phyloP scores from a whole-genome alignment of 2,329 filamentous ascomycete species.

The Hypoxylon sp. region DNA sequence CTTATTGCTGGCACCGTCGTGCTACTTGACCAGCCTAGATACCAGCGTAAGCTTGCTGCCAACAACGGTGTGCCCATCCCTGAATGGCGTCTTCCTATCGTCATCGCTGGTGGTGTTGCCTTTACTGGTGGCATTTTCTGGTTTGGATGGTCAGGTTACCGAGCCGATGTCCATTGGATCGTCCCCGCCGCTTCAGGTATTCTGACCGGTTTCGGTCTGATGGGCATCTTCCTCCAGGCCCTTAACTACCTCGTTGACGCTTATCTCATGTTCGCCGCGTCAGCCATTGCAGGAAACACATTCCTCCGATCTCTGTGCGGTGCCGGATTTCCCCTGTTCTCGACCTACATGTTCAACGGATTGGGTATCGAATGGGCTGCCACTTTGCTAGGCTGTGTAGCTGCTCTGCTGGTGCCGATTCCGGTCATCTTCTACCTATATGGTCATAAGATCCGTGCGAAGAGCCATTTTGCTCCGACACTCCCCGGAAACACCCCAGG shows the following conservation, averaged over 20 bases:
- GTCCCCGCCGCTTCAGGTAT: conserved; percentile 74
- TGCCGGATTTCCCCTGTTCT: conserved; percentile 85
- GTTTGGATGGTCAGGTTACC: conserved; percentile 81
- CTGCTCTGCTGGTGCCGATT: conserved; percentile 70
- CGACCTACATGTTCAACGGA: conserved; percentile 76
- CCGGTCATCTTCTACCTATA: conserved; percentile 74
- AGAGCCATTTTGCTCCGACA: conserved; percentile 70
- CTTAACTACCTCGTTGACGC: conserved; percentile 87
- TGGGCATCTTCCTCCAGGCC: conserved; percentile 85
- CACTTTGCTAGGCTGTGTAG: conserved; percentile 74
- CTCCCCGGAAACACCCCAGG: conserved; percentile 46
- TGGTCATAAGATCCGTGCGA: conserved; percentile 69
- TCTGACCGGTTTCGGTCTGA: conserved; percentile 80
- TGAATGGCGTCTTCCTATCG: conserved; percentile 76
- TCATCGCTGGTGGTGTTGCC: conserved; percentile 71
- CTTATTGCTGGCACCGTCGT: conserved; percentile 76
- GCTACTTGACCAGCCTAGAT: conserved; percentile 74
- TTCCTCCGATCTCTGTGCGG: conserved; percentile 84
- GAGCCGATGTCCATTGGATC: conserved; percentile 72
- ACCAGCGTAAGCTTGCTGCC: conserved; percentile 76
- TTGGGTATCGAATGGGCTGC: conserved; percentile 74
- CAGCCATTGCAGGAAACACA: conserved; percentile 85
- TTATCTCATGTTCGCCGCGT: conserved; percentile 81
- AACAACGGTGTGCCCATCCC: conserved; percentile 77
- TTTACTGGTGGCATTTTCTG: conserved; percentile 79